phyloP scores from a whole-genome alignment of 352 stramenopile species.

The Phytophthora nicotianae region DNA sequence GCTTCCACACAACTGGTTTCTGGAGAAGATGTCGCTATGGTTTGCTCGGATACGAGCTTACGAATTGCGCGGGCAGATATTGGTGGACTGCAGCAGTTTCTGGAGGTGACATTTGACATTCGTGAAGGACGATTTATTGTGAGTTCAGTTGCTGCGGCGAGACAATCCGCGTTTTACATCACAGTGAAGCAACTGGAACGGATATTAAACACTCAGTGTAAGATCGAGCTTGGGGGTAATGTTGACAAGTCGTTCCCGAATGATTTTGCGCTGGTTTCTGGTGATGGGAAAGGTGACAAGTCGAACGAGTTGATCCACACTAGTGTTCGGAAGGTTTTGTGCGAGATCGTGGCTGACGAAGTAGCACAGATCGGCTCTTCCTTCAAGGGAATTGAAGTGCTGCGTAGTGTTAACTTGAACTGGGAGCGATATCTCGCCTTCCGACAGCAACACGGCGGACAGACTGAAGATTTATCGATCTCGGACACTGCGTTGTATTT shows the following conservation, averaged over 20 bases:
- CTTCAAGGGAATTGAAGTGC: constrained; percentile 82
- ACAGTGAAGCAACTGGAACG: constrained; percentile 70
- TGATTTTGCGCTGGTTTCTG: constrained; percentile 75
- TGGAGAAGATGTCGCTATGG: constrained; percentile 71
- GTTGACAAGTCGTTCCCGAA: constrained; percentile 48
- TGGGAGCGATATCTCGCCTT: constrained; percentile 89
- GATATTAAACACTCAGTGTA: constrained; percentile 80
- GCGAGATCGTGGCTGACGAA: constrained; percentile 86
- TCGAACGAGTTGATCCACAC: constrained; percentile 72
- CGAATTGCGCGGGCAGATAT: constrained; percentile 73
- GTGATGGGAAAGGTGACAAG: constrained; percentile 75
- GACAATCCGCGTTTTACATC: constrained; percentile 57
- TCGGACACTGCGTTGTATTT: constrained; percentile 85
- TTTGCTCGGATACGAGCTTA: constrained; percentile 65
- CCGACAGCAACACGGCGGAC: constrained; percentile 76
- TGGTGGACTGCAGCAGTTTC: constrained; percentile 73
- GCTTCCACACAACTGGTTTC: constrained; percentile 63
- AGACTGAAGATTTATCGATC: constrained; percentile 83
- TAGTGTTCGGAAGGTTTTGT: constrained; percentile 73
- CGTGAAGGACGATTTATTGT: constrained; percentile 73
- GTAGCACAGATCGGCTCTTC: constrained; percentile 76
- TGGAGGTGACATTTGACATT: constrained; percentile 86
- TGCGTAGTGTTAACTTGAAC: constrained; percentile 80
- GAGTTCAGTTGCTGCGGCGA: constrained; percentile 66
- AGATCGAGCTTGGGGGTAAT: constrained; percentile 66